Evolutionary conservation across 371 early-diverging fungal species (phyloP), one percentile per base, ranked within the genome.

Genomic region (Actinomortierella ambigua): DNA sequence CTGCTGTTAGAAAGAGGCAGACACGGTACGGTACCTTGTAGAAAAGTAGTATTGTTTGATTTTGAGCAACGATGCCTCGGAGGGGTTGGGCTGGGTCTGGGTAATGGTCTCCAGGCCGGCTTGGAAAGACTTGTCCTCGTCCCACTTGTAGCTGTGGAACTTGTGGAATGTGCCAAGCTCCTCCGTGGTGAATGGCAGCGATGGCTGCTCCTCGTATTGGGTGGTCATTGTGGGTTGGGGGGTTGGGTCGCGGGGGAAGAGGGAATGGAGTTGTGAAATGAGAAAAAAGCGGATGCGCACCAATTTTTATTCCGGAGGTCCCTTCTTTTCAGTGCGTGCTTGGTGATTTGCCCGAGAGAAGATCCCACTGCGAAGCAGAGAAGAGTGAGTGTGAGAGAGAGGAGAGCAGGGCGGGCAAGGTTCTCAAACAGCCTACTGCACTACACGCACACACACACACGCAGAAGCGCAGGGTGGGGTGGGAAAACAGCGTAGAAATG

Each of bases 31-130:
- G 46, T 70, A 70, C 70, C 70, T 64, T 50, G 70, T 82, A 26
- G 82, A 76, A 28, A 78, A 85, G 55, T 82, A 85, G 65, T 81
- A 82, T 50, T 85, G 84, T 57, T 83, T 85, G 56, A 81, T 84
- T 61, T 79, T 76, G 15, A 85, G 57, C 23, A 83, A 50, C 43
- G 69, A 65, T 4, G 61, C 57, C 34, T 47, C 49, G 43, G 70
- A 70, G 15, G 69, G 69, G 9, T 26, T 40, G 15, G 57, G 48
- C 51, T 75, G 59, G 24, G 67, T 18, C 24, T 64, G 57, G 18
- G 77, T 60, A 46, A 79, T 79, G 26, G 76, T 65, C 11, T 57
- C 24, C 15, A 83, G 69, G 3, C 83, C 84, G 24, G 77, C 68
- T 59, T 82, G 79, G 57, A 85, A 85, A 14, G 77, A 68, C 3